A percentile compares a stretch with the other conserved stretches of the same genome.
Conservation (phyloP, 148 eudicot species). For the Arbutus unedo region DNA sequence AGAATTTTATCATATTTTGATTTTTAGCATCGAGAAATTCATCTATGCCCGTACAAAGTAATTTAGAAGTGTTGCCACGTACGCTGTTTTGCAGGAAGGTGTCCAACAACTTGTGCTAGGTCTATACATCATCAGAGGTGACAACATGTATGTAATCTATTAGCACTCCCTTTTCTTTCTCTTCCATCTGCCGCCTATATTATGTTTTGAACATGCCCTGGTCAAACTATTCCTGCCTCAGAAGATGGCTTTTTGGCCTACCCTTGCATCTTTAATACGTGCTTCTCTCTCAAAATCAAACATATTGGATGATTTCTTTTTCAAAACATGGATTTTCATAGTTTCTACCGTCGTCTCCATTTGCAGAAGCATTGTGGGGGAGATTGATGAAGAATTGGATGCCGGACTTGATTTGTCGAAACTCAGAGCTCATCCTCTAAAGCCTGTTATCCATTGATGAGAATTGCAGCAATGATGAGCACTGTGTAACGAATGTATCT, state of each 20-base stretch:
- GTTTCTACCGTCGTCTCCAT: neutral
- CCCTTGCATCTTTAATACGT: too few species aligned
- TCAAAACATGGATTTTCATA: neutral
- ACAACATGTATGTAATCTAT: constrained; percentile 67
- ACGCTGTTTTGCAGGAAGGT: constrained; percentile 68
- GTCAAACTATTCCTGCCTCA: too few species aligned
- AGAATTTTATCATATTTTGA: neutral
- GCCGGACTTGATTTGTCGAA: constrained; percentile 61
- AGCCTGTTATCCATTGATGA: constrained; percentile 77
- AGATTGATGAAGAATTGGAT: constrained; percentile 86
- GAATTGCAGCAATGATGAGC: constrained; percentile 6
- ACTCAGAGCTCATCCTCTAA: constrained; percentile 82
- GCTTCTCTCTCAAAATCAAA: too few species aligned
- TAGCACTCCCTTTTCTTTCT: neutral
- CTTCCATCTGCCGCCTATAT: too few species aligned
- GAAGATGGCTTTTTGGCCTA: too few species aligned
- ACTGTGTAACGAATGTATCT: constrained; percentile 4
- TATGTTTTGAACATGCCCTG: too few species aligned
- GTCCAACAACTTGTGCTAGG: constrained; percentile 87
- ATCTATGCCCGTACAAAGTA: neutral
- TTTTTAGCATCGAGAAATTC: neutral
- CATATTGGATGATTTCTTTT: too few species aligned
- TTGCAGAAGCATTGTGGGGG: constrained; percentile 84
- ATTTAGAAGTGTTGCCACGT: neutral
- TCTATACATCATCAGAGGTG: constrained; percentile 94